Evolutionary conservation across 1,284 basidiomycete species (phyloP), one percentile per base, ranked within the genome.

Genomic region (Rugosomyces carneus): DNA sequence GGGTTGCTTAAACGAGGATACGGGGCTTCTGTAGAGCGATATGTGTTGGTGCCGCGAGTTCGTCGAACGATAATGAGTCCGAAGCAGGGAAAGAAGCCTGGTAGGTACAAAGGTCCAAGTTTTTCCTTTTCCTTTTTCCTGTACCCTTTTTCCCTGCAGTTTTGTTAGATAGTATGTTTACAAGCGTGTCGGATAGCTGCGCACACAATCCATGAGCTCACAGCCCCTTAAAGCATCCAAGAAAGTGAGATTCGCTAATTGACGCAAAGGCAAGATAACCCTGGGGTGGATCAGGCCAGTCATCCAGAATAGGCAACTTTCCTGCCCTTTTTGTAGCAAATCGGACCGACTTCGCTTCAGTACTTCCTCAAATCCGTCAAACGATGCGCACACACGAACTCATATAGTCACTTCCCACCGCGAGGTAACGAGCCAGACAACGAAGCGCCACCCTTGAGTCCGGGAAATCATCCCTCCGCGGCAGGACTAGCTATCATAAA

Each of bases 391-490:
- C 23, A 21, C 5, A 37, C 2, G 16, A n/a, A 2, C 2, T 21
- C 16, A 9, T 24, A 20, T 36, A 18, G 20, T 11, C 19, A 23
- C 26, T 41, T 29, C 20, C 3, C 35, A 3, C 24, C 31, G 26
- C 23, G 26, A 38, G 11, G 29, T 13, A 21, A 44, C 35, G 10
- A 43, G 38, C 31, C 26, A 16, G 27, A 4, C 26, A n/a, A 42
- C 36, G 29, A 42, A 31, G 40, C 40, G 41, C 24, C 26, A 29
- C 24, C 16, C 44, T 37, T 37, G 32, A 45, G 42, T 32, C 5
- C 45, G 43, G 51, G 42, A 26, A 29, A 10, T 37, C 16, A 10
- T 13, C 18, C 29, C 27, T 45, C 48, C 51, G 41, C 45, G 37
- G 16, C 23, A 37, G 34, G 26, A 11, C n/a, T 34, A 13, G 13